Base-by-base conservation (phyloP, 1,284 basidiomycete genomes). In the Meira nashicola region DNA sequence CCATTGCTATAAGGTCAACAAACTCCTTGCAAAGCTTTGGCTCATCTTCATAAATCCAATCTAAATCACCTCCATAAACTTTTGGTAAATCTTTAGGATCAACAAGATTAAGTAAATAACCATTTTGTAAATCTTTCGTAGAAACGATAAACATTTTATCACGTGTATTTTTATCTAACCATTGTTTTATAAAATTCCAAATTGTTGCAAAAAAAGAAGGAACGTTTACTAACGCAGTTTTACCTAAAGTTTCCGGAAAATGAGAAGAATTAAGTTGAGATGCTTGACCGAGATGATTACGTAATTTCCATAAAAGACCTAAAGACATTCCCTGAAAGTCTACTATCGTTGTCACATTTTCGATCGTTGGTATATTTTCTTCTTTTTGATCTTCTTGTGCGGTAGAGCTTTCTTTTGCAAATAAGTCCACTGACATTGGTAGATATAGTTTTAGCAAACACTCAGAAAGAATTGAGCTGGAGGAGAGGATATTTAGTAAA, bases 21-120 rank as follows among this genome's bases (percentile, higher is more conserved):
- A 55, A 10, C 19, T 46, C 54, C 2, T 48, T 17, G 15, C 41
- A 33, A 2, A 55, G 41, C 2, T 39, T 46, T 2, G 54, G 54
- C n/a, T 37, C 39, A 40, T 55, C 54, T 19, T 43, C 38, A 25
- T 15, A 55, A 49, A 19, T 21, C 54, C 54, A 55, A 2, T 55
- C 54, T 40, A 55, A n/a, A 7, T 55, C 41, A 2, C 54, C 54
- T 5, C 54, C 54, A 49, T 55, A 55, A 6, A 41, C 39, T 14
- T 14, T 28, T 3, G 54, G 54, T 17, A 55, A 39, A 15, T 55
- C 4, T 10, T 37, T 39, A 6, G 54, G 17, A n/a, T 37, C 40
- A 39, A 55, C 38, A 6, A 55, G n/a, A n/a, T 12, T 6, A 33
- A 5, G 38, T 17, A 53, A 23, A 14, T 4, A 3, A 5, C 17